Evolutionary conservation across 805 yeast species (phyloP).

Genomic region (Barnettozyma californica): DNA sequence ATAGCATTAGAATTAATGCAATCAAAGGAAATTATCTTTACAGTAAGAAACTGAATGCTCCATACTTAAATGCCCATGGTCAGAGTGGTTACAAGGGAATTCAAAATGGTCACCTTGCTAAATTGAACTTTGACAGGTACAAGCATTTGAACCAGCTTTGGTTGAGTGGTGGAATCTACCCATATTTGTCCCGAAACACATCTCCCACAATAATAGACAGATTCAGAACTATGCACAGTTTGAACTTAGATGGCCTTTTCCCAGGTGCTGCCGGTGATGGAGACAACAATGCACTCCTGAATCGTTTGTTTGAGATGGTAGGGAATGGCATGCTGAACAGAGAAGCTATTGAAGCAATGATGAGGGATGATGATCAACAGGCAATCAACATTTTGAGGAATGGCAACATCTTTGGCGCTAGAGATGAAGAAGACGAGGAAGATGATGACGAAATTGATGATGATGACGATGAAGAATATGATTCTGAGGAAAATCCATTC

Average conservation of each 20-base stretch:
- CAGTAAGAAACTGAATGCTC: constrained; percentile 47
- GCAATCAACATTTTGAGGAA: background rate
- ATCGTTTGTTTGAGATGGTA: background rate
- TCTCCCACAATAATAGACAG: constrained; percentile 3
- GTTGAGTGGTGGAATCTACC: constrained; percentile 54
- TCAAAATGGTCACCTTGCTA: constrained; percentile 51
- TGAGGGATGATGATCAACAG: background rate
- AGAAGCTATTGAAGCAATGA: background rate
- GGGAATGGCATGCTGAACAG: background rate
- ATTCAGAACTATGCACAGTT: background rate
- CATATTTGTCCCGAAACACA: constrained; percentile 36
- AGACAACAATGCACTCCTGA: background rate
- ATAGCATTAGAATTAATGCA: constrained; percentile 25
- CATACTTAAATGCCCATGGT: constrained; percentile 71
- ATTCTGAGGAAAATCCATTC: background rate
- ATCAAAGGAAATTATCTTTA: constrained; percentile 22
- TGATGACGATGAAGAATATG: constrained; percentile 1
- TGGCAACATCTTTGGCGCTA: background rate
- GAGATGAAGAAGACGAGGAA: constrained; percentile 2
- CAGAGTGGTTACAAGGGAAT: constrained; percentile 57
- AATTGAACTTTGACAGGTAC: constrained; percentile 48
- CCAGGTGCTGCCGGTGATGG: background rate
- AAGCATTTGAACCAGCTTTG: constrained; percentile 52
- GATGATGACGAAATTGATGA: constrained; percentile 1
- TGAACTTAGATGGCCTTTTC: background rate